Evolutionary conservation across 805 yeast genomes (phyloP), one percentile per base, ranked within the genome.

Genomic region (Pichia nanzhaoensis): DNA sequence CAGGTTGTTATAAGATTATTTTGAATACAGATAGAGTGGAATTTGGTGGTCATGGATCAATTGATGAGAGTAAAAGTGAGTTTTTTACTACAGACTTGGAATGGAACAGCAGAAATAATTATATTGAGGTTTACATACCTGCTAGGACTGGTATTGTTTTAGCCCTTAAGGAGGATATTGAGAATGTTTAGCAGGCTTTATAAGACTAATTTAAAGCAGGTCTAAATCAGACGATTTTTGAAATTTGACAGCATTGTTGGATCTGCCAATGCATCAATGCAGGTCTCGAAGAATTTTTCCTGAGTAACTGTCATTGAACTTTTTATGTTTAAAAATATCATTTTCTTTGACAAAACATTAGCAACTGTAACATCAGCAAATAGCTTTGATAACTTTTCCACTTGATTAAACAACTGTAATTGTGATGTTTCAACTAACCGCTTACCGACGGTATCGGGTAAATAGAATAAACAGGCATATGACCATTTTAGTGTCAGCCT

Each of bases 401-500:
- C 60, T 18, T 55, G 49, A 28, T 49, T 48, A 4, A 59, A 57
- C 8, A 63, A 42, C 2, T 54, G 41, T 41, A 51, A 51, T 31
- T 57, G 63, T 14, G 46, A 47, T 21, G 49, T 54, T 55, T 87
- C 95, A 54, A 88, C 77, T 6, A 86, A 73, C 32, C 72, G 69
- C 9, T 82, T 75, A 45, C 74, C 73, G 47, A 79, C 71, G 27
- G 66, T 61, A 14, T 45, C 39, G 34, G 70, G 72, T 30, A 88
- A 67, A 59, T 80, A 86, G 57, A 67, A 91, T 12, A 87, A 80
- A 54, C 88, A 75, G 2, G 87, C 89, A 64, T 86, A 90, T 0
- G 96, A 79, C 97, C 98, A 93, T 67, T 88, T 85, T 42, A 93
- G 68, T 1, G 87, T 77, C 36, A 79, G 77, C 47, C 98, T 70